Evolutionary conservation across 352 stramenopile genomes (phyloP).

Genomic region (Elongisporangium undulatum): DNA sequence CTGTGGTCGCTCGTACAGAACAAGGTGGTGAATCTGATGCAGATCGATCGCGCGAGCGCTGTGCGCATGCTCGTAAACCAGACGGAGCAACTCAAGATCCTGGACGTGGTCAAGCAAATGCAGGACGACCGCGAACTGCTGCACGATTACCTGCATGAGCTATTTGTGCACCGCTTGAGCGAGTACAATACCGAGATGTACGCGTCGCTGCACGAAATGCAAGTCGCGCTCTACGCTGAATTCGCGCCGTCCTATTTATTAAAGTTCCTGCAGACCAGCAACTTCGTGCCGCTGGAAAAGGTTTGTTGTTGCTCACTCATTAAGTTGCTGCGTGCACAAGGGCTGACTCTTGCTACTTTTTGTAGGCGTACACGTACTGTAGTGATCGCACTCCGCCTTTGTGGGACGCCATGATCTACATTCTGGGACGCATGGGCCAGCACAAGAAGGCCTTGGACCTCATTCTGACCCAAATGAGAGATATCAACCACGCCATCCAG

Average conservation of each 20-base stretch:
- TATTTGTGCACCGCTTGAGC: constrained; percentile 58
- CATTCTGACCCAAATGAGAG: constrained; percentile 73
- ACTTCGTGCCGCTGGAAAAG: constrained; percentile 82
- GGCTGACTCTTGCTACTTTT: not conserved
- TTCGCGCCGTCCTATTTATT: constrained; percentile 60
- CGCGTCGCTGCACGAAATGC: constrained; percentile 60
- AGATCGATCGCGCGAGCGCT: constrained; percentile 63
- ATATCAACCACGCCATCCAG: constrained; percentile 81
- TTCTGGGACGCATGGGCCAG: constrained; percentile 80
- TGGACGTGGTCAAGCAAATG: constrained; percentile 72
- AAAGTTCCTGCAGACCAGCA: constrained; percentile 76
- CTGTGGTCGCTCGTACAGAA: constrained; percentile 73
- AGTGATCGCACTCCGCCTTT: constrained; percentile 62
- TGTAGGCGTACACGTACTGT: constrained; percentile 75
- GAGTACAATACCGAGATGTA: constrained; percentile 83
- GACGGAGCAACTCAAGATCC: constrained; percentile 75
- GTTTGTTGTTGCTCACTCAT: constrained; percentile 18
- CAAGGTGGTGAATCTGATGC: constrained; percentile 75
- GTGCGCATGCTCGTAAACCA: constrained; percentile 80
- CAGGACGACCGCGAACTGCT: constrained; percentile 60
- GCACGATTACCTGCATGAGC: constrained; percentile 73
- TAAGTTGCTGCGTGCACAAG: not conserved
- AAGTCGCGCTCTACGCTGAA: constrained; percentile 72
- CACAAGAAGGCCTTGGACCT: constrained; percentile 83
- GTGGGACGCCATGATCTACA: constrained; percentile 87